Conservation (phyloP, 78 protist species). For the Corallochytrium limacisporum region DNA sequence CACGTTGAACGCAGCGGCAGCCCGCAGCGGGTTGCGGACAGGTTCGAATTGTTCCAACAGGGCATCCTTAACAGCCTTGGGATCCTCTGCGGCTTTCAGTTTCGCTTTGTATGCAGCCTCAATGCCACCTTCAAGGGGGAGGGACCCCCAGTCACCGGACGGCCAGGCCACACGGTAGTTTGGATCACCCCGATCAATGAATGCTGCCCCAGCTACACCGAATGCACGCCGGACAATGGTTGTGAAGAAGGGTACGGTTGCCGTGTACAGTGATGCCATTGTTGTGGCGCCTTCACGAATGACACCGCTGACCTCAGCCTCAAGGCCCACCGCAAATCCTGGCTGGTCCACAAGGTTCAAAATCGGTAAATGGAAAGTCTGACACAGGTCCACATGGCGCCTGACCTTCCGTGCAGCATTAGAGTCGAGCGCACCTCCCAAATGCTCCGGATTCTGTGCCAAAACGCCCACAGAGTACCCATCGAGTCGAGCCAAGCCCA, state of each 20-base stretch:
- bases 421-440: neutral
- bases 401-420: neutral
- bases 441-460: no score
- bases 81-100: neutral
- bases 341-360: conserved; percentile 4
- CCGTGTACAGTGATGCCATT: neutral
- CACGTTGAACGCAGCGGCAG: neutral
- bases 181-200: neutral
- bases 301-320: neutral
- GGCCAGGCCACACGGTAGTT: conserved; percentile 1
- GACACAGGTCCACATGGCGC: conserved; percentile 7
- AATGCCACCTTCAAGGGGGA: neutral
- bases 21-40: neutral
- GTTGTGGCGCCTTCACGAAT: neutral
- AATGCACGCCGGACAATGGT: neutral
- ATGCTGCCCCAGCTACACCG: conserved; percentile 1
- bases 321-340: neutral
- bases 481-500: neutral
- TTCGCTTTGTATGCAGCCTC: neutral
- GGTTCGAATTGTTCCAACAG: neutral
- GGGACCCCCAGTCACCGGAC: conserved; percentile 6
- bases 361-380: neutral
- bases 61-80: neutral
- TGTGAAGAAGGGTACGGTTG: neutral
- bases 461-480: neutral